Evolutionary conservation across 441 rosid genomes (phyloP), one percentile per base, ranked within the genome.

Genomic region (Gossypium davidsonii): DNA sequence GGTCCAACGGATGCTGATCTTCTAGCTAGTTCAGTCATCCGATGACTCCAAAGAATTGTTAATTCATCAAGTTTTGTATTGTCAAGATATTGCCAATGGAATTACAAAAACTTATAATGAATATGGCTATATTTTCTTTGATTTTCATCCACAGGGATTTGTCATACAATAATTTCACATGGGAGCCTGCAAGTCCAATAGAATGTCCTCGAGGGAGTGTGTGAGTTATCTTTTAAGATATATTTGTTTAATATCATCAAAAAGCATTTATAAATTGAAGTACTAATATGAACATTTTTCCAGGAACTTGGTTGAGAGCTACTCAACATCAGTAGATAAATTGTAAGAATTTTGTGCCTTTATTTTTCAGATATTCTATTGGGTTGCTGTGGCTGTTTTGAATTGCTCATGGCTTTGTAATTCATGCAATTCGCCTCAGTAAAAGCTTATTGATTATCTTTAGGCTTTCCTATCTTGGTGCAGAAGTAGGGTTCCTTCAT

Each of bases 271-370:
- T 11, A 15, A 15, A 56, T 4, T 52, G 49, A 48, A 58, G 62
- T 20, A 20, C 2, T 72, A 72, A 73, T 73, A 18, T 3, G 26
- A 8, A 18, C 4, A 56, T 26, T 71, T 73, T 63, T 77, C 9
- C 82, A 92, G 98, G 83, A 94, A 94, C 78, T 68, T 87, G 77
- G 96, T 87, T 66, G 98, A 92, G 85, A 86, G 97, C 84, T 92
- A 83, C 80, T 81, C 83, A 20, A 62, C 83, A 1, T 66, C 85
- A 28, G 9, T 59, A 12, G 72, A 72, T 39, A 86, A 82, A 73
- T 60, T 76, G 98, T 94, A 85, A 88, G 94, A 46, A 79, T 73
- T 74, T 51, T 31, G 72, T 61, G 44, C 72, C 71, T 44, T 28
- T 8, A 21, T 25, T 7, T 70, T 52, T 49, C 42, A 6, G 31